Conservation (phyloP, 202 grass and related monocot genomes). For the Elaeis oleifera region DNA sequence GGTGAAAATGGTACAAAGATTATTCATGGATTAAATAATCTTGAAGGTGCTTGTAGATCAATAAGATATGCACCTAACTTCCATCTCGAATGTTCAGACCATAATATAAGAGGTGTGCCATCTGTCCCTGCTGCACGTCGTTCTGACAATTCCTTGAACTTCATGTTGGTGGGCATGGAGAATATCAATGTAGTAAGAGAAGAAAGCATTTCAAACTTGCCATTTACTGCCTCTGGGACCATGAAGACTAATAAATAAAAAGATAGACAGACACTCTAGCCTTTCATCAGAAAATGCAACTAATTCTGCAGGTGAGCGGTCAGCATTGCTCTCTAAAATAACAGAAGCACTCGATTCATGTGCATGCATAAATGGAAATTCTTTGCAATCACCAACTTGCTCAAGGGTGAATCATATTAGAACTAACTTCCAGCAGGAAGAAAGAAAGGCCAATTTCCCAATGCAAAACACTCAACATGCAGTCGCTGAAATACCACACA, state of each 20-base stretch:
- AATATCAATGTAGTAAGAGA: constrained; percentile 8
- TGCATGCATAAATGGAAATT: neutral
- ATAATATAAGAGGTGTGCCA: constrained; percentile 23
- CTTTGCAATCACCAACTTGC: constrained; percentile 16
- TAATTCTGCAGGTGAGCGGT: constrained; percentile 31
- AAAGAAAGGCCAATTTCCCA: constrained; percentile 4
- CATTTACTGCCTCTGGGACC: constrained; percentile 19
- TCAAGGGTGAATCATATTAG: constrained; percentile 27
- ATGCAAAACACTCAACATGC: neutral
- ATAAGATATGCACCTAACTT: constrained; percentile 23
- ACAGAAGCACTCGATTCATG: neutral
- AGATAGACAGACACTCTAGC: constrained; percentile 7
- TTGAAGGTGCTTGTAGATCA: constrained; percentile 20
- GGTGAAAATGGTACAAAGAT: constrained; percentile 12
- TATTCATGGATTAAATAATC: constrained; percentile 13
- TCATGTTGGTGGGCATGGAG: constrained; percentile 30
- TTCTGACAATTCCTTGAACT: constrained; percentile 33
- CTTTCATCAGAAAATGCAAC: constrained; percentile 16
- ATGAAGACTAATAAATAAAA: constrained; percentile 15
- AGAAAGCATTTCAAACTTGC: constrained; percentile 11
- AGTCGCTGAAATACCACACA: constrained; percentile 6
- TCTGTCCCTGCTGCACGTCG: constrained; percentile 22
- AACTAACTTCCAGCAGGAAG: constrained; percentile 20
- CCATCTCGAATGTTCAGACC: constrained; percentile 21
- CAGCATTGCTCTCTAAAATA: neutral